A percentile compares a stretch with the other conserved stretches of the same genome.
Conservation (phyloP, 208 protist species). For the Kentomonas sorsogonicus region DNA sequence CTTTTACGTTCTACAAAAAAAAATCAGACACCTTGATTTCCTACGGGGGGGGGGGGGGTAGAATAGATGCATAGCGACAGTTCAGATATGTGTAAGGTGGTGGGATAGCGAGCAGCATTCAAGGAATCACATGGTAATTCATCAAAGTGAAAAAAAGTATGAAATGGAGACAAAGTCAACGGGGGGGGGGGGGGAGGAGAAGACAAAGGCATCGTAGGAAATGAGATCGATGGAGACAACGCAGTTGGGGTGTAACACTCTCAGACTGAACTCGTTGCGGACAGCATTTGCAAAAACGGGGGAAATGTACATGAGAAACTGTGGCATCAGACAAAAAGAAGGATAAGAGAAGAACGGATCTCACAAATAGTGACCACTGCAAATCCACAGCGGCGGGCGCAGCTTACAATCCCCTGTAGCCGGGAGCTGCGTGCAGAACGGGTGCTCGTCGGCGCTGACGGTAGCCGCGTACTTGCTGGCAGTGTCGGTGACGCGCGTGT, state of each 20-base stretch:
- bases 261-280: not conserved
- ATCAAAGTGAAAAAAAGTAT: not conserved
- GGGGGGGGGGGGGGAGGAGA: not conserved
- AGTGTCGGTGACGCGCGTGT: slow-evolving; percentile 48
- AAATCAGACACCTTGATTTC: too few species aligned
- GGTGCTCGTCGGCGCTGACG: slow-evolving; percentile 13
- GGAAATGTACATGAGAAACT: not conserved
- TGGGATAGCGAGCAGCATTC: not conserved
- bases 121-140: not conserved
- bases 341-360: not conserved
- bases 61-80: too few species aligned
- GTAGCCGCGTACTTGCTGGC: slow-evolving; percentile 12
- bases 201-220: not conserved
- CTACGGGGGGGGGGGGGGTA: too few species aligned
- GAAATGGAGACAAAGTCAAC: not conserved
- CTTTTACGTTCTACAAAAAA: not conserved
- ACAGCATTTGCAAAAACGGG: not conserved
- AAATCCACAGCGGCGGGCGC: slow-evolving; percentile 76
- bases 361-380: slow-evolving; percentile 41
- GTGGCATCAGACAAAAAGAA: not conserved
- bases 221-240: not conserved
- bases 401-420: slow-evolving; percentile 22
- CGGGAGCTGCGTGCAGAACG: slow-evolving; percentile 59
- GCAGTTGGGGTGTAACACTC: not conserved
- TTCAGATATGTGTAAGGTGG: not conserved